Evolutionary conservation across 2,329 filamentous ascomycete species (phyloP).

Genomic region (Monosporascus sp.): DNA sequence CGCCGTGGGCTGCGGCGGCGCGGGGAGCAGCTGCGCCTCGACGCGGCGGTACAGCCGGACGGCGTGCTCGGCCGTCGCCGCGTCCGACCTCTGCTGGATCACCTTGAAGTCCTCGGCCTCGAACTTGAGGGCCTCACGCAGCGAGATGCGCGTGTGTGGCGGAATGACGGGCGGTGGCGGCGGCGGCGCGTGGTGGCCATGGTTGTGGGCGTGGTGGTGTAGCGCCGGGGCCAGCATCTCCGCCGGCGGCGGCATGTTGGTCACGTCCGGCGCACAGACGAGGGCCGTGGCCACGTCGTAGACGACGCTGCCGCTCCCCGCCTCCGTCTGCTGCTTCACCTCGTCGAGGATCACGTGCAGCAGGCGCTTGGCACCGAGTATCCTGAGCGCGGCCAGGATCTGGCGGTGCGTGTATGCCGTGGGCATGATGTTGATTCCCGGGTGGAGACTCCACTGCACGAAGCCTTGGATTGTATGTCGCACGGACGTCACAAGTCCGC

Average conservation of each 20-base stretch:
- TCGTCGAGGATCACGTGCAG: slow-evolving; percentile 63
- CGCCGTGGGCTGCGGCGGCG: slow-evolving; percentile 14
- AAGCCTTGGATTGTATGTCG: slow-evolving; percentile 58
- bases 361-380: slow-evolving; percentile 57
- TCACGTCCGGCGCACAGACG: slow-evolving; percentile 61
- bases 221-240: slow-evolving; percentile 17
- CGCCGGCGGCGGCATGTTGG: slow-evolving; percentile 34
- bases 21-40: slow-evolving; percentile 55
- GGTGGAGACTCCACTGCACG: slow-evolving; percentile 61
- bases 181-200: slow-evolving; percentile 6
- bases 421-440: slow-evolving; percentile 49
- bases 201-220: slow-evolving; percentile 29
- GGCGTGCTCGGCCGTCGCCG: slow-evolving; percentile 52
- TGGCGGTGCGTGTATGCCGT: slow-evolving; percentile 69
- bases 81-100: slow-evolving; percentile 49
- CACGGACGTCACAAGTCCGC: slow-evolving; percentile 53
- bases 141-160: slow-evolving; percentile 45
- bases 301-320: slow-evolving; percentile 53
- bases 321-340: slow-evolving; percentile 55
- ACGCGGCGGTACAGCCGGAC: slow-evolving; percentile 60
- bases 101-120: slow-evolving; percentile 54
- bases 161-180: slow-evolving; percentile 18
- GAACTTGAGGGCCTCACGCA: slow-evolving; percentile 55
- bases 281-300: slow-evolving; percentile 67
- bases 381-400: slow-evolving; percentile 53